Evolutionary conservation across 352 stramenopile genomes (phyloP).

Genomic region (Pythium dissimile): DNA sequence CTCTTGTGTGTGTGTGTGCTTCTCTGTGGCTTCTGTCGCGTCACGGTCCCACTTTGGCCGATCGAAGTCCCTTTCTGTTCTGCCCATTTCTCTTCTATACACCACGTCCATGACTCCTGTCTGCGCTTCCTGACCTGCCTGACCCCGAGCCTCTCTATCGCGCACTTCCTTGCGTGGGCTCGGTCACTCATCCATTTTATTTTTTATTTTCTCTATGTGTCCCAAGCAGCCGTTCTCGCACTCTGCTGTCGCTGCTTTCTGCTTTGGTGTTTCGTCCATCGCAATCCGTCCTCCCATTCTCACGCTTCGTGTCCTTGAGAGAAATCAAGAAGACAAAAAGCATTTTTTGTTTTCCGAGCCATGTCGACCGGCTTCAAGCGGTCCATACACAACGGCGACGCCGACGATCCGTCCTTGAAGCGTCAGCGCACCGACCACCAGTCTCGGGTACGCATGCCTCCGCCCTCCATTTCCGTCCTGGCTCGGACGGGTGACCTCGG

Average conservation of each 20-base stretch:
- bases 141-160: too few species aligned
- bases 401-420: conserved; percentile 8
- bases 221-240: too few species aligned
- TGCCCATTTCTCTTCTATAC: too few species aligned
- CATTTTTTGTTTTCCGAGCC: not conserved
- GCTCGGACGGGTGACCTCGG: not conserved
- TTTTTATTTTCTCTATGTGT: too few species aligned
- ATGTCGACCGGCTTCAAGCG: conserved; percentile 19
- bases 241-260: too few species aligned
- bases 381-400: not conserved
- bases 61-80: not conserved
- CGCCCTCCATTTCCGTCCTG: not conserved
- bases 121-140: too few species aligned
- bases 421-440: conserved; percentile 8
- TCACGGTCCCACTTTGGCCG: not conserved
- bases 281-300: not conserved
- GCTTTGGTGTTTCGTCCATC: not conserved
- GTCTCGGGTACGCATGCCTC: conserved; percentile 12
- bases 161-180: too few species aligned
- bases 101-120: too few species aligned
- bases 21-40: not conserved
- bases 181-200: too few species aligned
- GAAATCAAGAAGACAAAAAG: not conserved
- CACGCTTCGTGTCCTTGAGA: not conserved
- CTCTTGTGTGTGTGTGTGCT: conserved; percentile 1